Percentiles rank a stretch among this genome's conserved stretches.
phyloP scores from a whole-genome alignment of 345 rosid genomes.

The Nephelium lappaceum region DNA sequence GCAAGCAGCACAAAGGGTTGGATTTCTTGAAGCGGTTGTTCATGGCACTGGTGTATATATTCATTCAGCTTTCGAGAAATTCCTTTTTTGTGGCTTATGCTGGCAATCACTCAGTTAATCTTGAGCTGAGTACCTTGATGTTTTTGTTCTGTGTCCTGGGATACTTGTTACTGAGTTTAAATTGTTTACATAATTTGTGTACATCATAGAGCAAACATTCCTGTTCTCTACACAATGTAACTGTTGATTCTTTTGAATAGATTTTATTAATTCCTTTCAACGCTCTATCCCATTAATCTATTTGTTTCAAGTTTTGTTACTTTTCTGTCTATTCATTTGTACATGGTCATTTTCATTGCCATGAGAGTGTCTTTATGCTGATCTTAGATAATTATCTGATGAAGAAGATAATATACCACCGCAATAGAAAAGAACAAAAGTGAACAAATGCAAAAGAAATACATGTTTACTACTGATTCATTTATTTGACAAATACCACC shows the following conservation, averaged over 20 bases:
- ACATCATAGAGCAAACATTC: constrained; percentile 13
- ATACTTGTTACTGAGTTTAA: background rate
- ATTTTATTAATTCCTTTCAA: background rate
- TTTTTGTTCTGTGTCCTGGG: constrained; percentile 4
- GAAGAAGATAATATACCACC: too few relatives aligned
- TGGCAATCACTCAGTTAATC: constrained; percentile 8
- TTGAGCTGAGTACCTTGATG: constrained; percentile 15
- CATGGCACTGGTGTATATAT: constrained; percentile 25
- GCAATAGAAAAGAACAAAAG: too few relatives aligned
- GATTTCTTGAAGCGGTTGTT: constrained; percentile 2
- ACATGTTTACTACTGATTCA: too few relatives aligned
- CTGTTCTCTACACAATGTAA: background rate
- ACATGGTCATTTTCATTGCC: background rate
- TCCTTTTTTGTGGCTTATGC: constrained; percentile 2
- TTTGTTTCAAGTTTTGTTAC: background rate
- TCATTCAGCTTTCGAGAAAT: background rate
- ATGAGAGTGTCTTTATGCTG: background rate
- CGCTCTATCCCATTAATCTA: background rate
- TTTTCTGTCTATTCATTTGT: background rate
- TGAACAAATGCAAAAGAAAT: too few relatives aligned
- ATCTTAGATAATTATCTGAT: too few relatives aligned
- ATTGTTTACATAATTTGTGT: background rate
- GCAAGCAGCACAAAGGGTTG: constrained; percentile 2
- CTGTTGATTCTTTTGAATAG: constrained; percentile 10
- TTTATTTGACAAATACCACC: too few relatives aligned